A percentile compares a stretch with the other conserved stretches of the same genome.
Evolutionary conservation across 2,329 filamentous ascomycete genomes (phyloP).

Genomic region (Pseudopyricularia javanii): DNA sequence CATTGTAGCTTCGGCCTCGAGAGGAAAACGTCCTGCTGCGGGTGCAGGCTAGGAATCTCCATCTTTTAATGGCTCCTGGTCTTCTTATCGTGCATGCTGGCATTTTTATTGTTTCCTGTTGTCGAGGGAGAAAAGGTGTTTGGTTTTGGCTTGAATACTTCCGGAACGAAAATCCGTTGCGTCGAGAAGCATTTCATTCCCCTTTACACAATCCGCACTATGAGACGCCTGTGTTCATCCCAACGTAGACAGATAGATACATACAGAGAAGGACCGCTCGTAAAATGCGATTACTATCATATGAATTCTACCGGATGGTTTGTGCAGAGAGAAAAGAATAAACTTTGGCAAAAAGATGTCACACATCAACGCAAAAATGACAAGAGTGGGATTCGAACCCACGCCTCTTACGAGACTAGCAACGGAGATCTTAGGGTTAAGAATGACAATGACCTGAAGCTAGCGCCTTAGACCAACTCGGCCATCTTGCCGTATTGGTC

Average conservation of each 20-base stretch:
- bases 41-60: neutral
- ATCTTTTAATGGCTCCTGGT: neutral
- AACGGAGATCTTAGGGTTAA: no score
- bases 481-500: slow-evolving; percentile 6
- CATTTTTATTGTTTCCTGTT: neutral
- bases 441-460: slow-evolving; percentile 6
- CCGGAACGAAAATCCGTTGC: no score
- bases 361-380: neutral
- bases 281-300: no score
- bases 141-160: no score
- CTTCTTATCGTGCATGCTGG: neutral
- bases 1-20: neutral
- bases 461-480: slow-evolving; percentile 6
- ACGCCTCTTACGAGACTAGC: slow-evolving; percentile 4
- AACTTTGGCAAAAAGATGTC: no score
- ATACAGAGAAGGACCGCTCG: no score
- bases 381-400: slow-evolving; percentile 4
- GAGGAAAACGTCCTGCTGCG: neutral
- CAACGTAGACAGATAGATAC: no score
- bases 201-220: no score
- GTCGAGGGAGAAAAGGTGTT: neutral
- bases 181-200: no score
- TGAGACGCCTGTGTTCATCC: no score
- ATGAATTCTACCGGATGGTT: no score
- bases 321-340: no score